Evolutionary conservation across 768 basidiomycete genomes (phyloP).

Genomic region (Amanita subjunquillea): DNA sequence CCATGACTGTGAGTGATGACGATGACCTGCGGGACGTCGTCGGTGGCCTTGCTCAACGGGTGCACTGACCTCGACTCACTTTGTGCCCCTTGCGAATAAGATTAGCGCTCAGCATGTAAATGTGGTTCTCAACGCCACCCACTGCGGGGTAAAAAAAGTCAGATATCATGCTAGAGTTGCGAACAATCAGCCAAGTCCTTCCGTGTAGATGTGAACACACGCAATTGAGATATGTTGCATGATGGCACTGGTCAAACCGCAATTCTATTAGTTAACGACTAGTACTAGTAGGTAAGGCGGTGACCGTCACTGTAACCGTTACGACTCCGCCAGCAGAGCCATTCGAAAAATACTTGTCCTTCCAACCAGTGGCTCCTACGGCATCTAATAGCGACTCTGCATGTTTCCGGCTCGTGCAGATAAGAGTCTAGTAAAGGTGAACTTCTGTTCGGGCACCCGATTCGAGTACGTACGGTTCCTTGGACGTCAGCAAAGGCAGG

Average conservation of each 20-base stretch:
- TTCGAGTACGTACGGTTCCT: constrained; percentile 32
- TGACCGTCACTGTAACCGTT: too few relatives aligned
- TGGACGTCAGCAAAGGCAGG: constrained; percentile 30
- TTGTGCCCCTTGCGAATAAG: constrained; percentile 81
- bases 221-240: constrained; percentile 12
- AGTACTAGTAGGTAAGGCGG: too few relatives aligned
- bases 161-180: constrained; percentile 67
- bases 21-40: constrained; percentile 52
- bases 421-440: constrained; percentile 23
- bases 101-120: constrained; percentile 83
- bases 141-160: constrained; percentile 95
- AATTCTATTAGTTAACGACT: too few relatives aligned
- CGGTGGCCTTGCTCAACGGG: background rate
- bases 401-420: constrained; percentile 40
- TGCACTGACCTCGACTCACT: constrained; percentile 26
- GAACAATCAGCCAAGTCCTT: background rate
- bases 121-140: constrained; percentile 95
- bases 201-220: constrained; percentile 8
- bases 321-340: too few relatives aligned
- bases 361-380: constrained; percentile 18
- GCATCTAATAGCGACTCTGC: constrained; percentile 35
- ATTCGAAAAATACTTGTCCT: too few relatives aligned
- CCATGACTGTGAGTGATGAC: constrained; percentile 92
- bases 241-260: too few relatives aligned
- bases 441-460: background rate